Evolutionary conservation across 78 protist genomes (phyloP).

Genomic region (Trichosphaerium sp.): DNA sequence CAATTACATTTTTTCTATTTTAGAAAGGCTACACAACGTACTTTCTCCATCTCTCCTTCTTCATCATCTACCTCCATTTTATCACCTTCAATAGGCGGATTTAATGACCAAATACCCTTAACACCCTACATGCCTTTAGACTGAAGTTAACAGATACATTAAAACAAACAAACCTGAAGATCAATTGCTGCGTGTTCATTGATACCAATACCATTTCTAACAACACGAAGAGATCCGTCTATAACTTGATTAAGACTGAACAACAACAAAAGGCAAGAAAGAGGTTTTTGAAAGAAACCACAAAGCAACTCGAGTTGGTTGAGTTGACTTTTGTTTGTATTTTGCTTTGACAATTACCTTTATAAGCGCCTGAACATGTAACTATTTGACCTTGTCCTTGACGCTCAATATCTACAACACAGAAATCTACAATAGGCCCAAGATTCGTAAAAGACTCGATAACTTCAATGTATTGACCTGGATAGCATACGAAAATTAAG

Average conservation of each 20-base stretch:
- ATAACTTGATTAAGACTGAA: no score
- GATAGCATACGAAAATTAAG: background rate
- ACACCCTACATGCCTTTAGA: slow-evolving; percentile 80
- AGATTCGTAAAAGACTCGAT: slow-evolving; percentile 59
- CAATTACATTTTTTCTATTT: background rate
- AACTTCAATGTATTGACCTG: background rate
- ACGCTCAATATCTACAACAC: slow-evolving; percentile 65
- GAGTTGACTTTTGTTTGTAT: no score
- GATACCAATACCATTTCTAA: slow-evolving; percentile 86
- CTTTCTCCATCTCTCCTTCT: no score
- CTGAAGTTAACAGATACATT: no score
- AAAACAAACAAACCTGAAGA: no score
- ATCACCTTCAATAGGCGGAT: background rate
- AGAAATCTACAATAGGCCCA: slow-evolving; percentile 76
- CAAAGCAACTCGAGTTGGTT: no score
- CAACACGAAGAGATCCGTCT: slow-evolving; percentile 73
- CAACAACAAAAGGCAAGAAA: no score
- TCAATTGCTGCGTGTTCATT: slow-evolving; percentile 69
- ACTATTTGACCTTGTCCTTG: slow-evolving; percentile 81
- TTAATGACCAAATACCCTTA: slow-evolving; percentile 18
- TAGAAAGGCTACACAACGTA: background rate
- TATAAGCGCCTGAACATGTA: slow-evolving; percentile 72
- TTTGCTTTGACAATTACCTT: no score
- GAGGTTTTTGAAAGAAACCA: no score
- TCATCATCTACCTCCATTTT: background rate